Evolutionary conservation across 148 eudicot species (phyloP), one percentile per base, ranked within the genome.

Genomic region (Nepenthes gracilis): DNA sequence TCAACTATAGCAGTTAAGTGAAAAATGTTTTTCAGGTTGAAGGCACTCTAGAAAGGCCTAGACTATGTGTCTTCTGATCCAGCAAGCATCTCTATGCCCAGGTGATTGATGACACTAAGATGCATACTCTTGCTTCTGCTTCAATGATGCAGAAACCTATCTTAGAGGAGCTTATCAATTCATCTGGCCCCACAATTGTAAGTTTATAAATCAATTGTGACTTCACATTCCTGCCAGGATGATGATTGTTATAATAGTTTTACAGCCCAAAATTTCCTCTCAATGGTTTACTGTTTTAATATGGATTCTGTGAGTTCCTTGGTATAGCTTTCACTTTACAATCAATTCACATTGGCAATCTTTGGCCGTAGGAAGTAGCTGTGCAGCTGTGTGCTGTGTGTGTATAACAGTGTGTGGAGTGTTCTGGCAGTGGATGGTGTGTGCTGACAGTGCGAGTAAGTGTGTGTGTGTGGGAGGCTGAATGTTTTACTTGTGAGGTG

Each of bases 41-140:
- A 80, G 97, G 97, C 61, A 91, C 97, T 61, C 72, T 88, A 32
- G 97, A 92, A 67, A 88, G 97, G 67, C 97, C 97, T 55, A 81
- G 97, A 62, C 56, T 92, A 34, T 76, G 90, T 61, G 96, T 92
- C 12, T 92, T 83, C 70, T 90, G 97, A 66, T 92, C 97, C 67
- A 92, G 85, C 84, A 91, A 91, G 72, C 97, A 91, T 74, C 35
- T 91, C 12, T 85, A 87, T 77, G 97, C 75, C 58, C 97, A 88
- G 70, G 97, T 92, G 61, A 92, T 92, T 43, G 97, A 92, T 70
- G 97, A 88, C 68, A 70, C 86, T 6, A 92, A 82, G 74, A 92
- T 92, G 97, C 96, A 88, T 69, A 92, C 97, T 58, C 93, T 92
- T 65, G 96, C 97, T 62, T 74, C 97, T 33, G 97, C 90, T 74